phyloP scores from a whole-genome alignment of 192 early-diverging fungal genomes.

The Podila minutissima region DNA sequence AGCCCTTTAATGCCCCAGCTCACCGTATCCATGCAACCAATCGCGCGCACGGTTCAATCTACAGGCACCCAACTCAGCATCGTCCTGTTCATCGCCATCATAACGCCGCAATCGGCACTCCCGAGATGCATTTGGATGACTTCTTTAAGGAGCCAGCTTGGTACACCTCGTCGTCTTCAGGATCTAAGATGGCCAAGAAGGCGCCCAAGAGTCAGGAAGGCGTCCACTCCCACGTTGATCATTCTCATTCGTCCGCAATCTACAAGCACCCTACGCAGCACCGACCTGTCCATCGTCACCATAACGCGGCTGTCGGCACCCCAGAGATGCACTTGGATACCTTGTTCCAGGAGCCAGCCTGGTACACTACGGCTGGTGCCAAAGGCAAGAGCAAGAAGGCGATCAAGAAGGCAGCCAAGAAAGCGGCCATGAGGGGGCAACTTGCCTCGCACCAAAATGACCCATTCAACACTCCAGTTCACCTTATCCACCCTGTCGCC shows the following conservation, averaged over 20 bases:
- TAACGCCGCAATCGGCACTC: background rate
- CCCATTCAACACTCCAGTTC: background rate
- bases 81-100: too few relatives aligned
- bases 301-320: background rate
- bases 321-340: background rate
- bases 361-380: background rate
- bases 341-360: background rate
- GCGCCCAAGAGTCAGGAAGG: too few relatives aligned
- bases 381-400: background rate
- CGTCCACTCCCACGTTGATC: background rate
- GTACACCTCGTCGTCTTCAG: too few relatives aligned
- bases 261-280: background rate
- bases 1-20: background rate
- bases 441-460: background rate
- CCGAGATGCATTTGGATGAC: too few relatives aligned
- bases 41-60: too few relatives aligned
- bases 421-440: background rate
- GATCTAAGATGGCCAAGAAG: too few relatives aligned
- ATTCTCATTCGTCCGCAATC: background rate
- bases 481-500: background rate
- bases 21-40: background rate
- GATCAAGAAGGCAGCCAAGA: background rate
- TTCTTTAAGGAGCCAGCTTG: too few relatives aligned
- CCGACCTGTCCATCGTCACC: background rate
- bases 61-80: too few relatives aligned